A percentile compares a stretch with the other conserved stretches of the same genome.
Evolutionary conservation across 768 basidiomycete species (phyloP).

Genomic region (Hygrocybe punicea): DNA sequence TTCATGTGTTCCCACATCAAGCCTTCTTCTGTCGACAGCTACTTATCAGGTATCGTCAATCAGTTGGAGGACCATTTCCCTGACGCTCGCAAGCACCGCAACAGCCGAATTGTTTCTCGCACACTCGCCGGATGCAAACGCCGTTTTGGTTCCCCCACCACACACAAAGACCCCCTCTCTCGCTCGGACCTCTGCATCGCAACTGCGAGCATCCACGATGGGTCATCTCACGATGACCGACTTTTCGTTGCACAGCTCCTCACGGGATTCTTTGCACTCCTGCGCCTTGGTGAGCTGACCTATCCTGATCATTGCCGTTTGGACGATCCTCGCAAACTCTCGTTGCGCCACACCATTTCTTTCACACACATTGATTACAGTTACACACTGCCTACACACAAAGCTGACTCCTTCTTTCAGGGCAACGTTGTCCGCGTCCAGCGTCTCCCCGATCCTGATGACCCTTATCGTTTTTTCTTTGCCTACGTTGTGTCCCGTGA

Average conservation of each 20-base stretch:
- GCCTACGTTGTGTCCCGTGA: constrained; percentile 29
- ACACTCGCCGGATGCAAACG: constrained; percentile 16
- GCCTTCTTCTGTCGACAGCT: too few relatives aligned
- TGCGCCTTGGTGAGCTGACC: not conserved
- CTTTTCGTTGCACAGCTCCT: constrained; percentile 18
- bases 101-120: constrained; percentile 2
- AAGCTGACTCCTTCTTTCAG: too few relatives aligned
- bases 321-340: not conserved
- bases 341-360: too few relatives aligned
- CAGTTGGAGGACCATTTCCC: constrained; percentile 23
- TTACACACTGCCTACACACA: too few relatives aligned
- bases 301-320: not conserved
- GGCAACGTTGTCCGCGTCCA: constrained; percentile 23
- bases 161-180: too few relatives aligned
- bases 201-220: too few relatives aligned
- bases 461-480: constrained; percentile 18
- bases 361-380: too few relatives aligned
- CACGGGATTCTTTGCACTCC: constrained; percentile 12
- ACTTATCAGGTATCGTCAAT: too few relatives aligned
- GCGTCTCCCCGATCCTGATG: not conserved
- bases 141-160: too few relatives aligned
- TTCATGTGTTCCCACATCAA: too few relatives aligned
- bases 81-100: not conserved
- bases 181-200: constrained; percentile 7
- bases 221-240: constrained; percentile 19